Evolutionary conservation across 163 green algal species (phyloP), one percentile per base, ranked within the genome.

Genomic region (Picocystis sp.): DNA sequence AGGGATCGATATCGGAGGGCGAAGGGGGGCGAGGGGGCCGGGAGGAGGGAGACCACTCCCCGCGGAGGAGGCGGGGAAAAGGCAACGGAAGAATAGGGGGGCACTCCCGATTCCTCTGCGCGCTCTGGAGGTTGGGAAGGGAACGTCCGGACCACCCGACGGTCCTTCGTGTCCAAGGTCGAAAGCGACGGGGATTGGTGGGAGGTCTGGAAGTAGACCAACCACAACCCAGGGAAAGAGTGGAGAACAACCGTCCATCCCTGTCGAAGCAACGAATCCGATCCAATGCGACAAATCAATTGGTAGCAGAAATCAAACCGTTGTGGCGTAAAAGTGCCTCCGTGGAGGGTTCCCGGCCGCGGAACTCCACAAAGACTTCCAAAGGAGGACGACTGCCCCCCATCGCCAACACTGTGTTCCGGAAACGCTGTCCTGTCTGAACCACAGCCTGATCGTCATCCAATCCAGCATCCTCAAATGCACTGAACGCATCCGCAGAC

Each of bases 401-500:
- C 44, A 97, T 67, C 0, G 69, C 83, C 17, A 76, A 50, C n/a
- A 75, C 66, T 1, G 89, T 97, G 57, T 94, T 83, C 15, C 73
- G 53, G 70, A 94, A 94, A 21, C 73, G 62, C 11, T 65, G 62
- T 10, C 88, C 87, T 6, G 69, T 92, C 34, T 68, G 58, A 35
- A 62, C 43, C n/a, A 92, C 68, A n/a, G 61, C 61, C 21, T 33
- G 22, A 19, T 63, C 53, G 56, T 65, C 58, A 21, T 65, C 72
- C 2, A 89, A 57, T 0, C 81, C 74, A 1, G 72, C 82, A 51
- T 96, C 89, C 77, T 97, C 89, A 71, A 98, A 98, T 0, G 89
- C 89, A 3, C 57, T 68, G 65, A 94, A 98, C 0, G 89, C 89
- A 58, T 98, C 89, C 0, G 89, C 87, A 5, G 69, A 86, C 45